Evolutionary conservation across 2,329 filamentous ascomycete genomes (phyloP), one percentile per base, ranked within the genome.

Genomic region (Epichloe typhina): DNA sequence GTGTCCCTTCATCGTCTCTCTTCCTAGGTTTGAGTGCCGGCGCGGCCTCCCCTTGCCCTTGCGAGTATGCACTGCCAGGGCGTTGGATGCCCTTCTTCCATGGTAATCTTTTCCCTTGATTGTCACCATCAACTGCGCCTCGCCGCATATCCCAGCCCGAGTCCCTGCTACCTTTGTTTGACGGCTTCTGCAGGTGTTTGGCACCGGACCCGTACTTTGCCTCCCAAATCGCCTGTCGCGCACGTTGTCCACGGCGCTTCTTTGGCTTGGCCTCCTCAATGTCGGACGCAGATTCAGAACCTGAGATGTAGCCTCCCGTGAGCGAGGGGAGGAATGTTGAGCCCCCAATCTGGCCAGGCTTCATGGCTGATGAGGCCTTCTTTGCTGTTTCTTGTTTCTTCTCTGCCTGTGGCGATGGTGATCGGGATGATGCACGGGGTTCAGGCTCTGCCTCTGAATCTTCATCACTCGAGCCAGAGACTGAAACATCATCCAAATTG

Each of bases 251-350:
- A 21, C 85, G 75, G 59, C 91, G 90, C 67, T 89, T 90, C 58
- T 80, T 79, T 0, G 73, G 67, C 1, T 72, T 72, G 5, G 76
- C 77, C 2, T 74, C 65, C 49, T 88, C 85, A 21, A 86, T 70
- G 55, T 86, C 83, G 0, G 83, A 85, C 6, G 77, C 78, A 0
- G 76, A 80, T 57, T 87, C 85, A 8, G 83, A 86, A 45, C 84
- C 86, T 2, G 85, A 88, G 59, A 87, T 77, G 68, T 91, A 94
- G 51, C 85, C 85, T 19, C 82, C 83, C 76, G 88, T 87, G 15
- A 93, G 76, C 1, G 82, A 81, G 0, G 87, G 87, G 2, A 93
- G 69, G 62, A 89, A 88, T 0, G 78, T 78, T 0, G 84, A 79
- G 50, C 67, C 67, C 8, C 62, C 11, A 60, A 55, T 31, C 41